Evolutionary conservation across 768 basidiomycete genomes (phyloP).

Genomic region (Daedaleopsis nitida): DNA sequence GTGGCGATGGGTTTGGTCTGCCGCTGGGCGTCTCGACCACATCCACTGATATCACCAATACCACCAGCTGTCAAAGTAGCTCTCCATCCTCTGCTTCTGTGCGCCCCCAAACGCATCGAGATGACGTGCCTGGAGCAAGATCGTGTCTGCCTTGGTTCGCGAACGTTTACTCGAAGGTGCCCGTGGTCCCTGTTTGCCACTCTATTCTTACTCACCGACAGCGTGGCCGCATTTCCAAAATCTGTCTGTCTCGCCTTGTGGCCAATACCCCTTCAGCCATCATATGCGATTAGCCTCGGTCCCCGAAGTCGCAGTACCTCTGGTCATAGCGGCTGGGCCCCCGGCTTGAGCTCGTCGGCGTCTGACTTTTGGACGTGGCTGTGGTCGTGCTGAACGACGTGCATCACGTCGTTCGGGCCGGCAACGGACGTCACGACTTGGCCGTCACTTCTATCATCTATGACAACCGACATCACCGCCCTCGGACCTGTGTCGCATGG

Average conservation of each 20-base stretch:
- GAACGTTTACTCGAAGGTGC: background rate
- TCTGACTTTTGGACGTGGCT: conserved; percentile 1
- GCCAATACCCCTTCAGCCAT: too few species aligned
- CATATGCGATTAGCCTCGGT: background rate
- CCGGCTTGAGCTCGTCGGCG: background rate
- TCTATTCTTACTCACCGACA: too few species aligned
- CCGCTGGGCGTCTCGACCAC: background rate
- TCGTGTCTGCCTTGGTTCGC: background rate
- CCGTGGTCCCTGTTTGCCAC: too few species aligned
- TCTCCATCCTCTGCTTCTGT: background rate
- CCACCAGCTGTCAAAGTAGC: background rate
- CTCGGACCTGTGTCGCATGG: conserved; percentile 1
- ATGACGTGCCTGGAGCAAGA: background rate
- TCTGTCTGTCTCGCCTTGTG: too few species aligned
- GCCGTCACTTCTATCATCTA: conserved; percentile 5
- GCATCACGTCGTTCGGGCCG: conserved; percentile 6
- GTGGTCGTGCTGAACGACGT: conserved; percentile 12
- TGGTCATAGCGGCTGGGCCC: too few species aligned
- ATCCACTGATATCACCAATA: background rate
- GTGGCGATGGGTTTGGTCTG: too few species aligned
- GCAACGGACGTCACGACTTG: conserved; percentile 16
- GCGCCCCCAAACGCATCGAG: background rate
- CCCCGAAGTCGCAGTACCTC: too few species aligned
- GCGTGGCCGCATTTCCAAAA: too few species aligned
- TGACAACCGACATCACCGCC: conserved; percentile 14